Conservation (phyloP, 331 rosid genomes). For the Erythrophleum ivorense region DNA sequence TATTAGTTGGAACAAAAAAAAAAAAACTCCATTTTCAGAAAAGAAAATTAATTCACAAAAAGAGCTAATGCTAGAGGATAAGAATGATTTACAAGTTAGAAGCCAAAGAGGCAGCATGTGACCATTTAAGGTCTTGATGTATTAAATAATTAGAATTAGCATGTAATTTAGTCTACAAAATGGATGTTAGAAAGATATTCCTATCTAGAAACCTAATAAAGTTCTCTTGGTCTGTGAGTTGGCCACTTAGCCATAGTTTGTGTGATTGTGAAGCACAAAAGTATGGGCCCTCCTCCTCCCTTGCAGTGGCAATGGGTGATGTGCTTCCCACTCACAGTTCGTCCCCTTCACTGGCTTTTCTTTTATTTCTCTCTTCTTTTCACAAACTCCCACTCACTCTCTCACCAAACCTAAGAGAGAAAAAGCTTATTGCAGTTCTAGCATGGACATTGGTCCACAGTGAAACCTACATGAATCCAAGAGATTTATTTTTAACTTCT, state of each 20-base stretch:
- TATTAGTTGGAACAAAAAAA: no score
- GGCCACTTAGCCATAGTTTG: constrained; percentile 27
- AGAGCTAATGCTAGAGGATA: constrained; percentile 26
- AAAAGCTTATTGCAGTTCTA: constrained; percentile 24
- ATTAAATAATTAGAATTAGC: background rate
- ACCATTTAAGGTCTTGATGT: constrained; percentile 25
- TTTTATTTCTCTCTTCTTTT: constrained; percentile 57
- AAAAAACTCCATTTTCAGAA: background rate
- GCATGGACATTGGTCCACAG: constrained; percentile 62
- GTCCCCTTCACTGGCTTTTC: constrained; percentile 31
- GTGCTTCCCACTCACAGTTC: constrained; percentile 49
- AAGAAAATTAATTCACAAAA: constrained; percentile 20
- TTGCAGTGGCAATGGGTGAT: constrained; percentile 42
- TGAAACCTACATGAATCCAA: constrained; percentile 3
- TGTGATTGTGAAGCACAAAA: constrained; percentile 46
- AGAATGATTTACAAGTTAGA: constrained; percentile 22
- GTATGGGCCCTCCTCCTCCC: constrained; percentile 53
- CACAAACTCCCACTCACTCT: constrained; percentile 51
- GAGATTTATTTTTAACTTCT: background rate
- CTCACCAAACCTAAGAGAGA: constrained; percentile 43
- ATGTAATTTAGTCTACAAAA: background rate
- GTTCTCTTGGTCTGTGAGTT: constrained; percentile 23
- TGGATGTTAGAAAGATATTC: constrained; percentile 27
- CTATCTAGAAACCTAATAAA: constrained; percentile 32
- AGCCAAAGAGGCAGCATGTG: constrained; percentile 49